Conservation (phyloP, 2,329 filamentous ascomycete species). For the Cladosporium sp. region DNA sequence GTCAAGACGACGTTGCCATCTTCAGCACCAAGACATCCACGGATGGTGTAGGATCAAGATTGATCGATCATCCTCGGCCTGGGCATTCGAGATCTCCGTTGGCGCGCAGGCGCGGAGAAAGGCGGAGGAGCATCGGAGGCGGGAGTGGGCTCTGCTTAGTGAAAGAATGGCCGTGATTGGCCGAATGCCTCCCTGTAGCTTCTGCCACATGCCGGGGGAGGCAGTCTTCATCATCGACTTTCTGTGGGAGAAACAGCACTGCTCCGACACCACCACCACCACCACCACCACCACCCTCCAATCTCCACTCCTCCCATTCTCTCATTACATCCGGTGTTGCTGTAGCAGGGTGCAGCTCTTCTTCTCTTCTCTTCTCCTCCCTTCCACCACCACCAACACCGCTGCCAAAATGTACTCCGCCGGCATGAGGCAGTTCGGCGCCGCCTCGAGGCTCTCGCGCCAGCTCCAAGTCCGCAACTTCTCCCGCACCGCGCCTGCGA, state of each 20-base stretch:
- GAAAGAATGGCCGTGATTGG: background rate
- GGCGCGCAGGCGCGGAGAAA: background rate
- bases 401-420: constrained; percentile 33
- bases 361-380: background rate
- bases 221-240: constrained; percentile 12
- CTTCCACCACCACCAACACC: constrained; percentile 3
- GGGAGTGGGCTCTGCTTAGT: background rate
- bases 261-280: constrained; percentile 6
- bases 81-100: background rate
- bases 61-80: too few relatives aligned
- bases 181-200: too few relatives aligned
- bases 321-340: background rate
- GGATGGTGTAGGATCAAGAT: too few relatives aligned
- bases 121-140: background rate
- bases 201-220: too few relatives aligned
- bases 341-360: background rate
- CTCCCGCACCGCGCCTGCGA: constrained; percentile 78
- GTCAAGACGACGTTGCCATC: too few relatives aligned
- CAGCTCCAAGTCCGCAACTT: constrained; percentile 58
- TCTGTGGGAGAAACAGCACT: constrained; percentile 9
- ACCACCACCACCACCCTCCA: background rate
- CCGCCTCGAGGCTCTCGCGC: constrained; percentile 24
- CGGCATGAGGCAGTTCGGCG: constrained; percentile 32
- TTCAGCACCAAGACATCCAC: too few relatives aligned
- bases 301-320: background rate